These are phyloP conservation scores for Allium sativum DNA, from an alignment of 106 monocot species.

Conservation along the genomic window DNA sequence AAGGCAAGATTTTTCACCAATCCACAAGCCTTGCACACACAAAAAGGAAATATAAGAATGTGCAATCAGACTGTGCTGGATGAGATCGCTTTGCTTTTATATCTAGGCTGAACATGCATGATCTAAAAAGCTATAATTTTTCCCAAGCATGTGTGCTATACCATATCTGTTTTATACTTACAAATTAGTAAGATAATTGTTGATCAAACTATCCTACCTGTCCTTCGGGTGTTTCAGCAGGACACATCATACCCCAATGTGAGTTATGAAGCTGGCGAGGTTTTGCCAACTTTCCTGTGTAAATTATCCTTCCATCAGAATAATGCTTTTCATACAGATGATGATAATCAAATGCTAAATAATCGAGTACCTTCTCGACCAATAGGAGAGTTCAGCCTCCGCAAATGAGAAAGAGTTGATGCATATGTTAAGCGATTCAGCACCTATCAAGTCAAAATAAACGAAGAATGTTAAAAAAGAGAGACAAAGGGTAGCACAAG, in stretches of 20 bases:
- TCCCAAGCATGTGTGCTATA: too few relatives aligned
- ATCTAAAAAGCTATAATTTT: too few relatives aligned
- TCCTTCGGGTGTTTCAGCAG: slow-evolving; percentile 98
- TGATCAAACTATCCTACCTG: slow-evolving; percentile 28
- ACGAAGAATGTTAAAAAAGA: neutral
- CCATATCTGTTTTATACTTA: too few relatives aligned
- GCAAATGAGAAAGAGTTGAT: slow-evolving; percentile 87
- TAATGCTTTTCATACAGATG: neutral
- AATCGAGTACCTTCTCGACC: slow-evolving; percentile 76
- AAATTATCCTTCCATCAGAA: slow-evolving; percentile 6
- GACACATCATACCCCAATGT: slow-evolving; percentile 99
- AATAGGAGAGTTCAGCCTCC: slow-evolving; percentile 95
- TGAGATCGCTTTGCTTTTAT: too few relatives aligned
- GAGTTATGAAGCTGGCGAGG: slow-evolving; percentile 95
- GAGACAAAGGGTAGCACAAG: neutral
- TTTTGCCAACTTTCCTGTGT: slow-evolving; percentile 84
- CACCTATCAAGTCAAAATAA: slow-evolving; percentile 34
- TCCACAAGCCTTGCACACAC: slow-evolving; percentile 67
- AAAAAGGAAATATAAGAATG: slow-evolving; percentile 6
- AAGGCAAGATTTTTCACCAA: slow-evolving; percentile 95
- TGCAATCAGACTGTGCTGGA: too few relatives aligned
- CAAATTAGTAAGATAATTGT: too few relatives aligned
- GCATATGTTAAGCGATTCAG: slow-evolving; percentile 94
- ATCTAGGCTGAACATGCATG: too few relatives aligned
- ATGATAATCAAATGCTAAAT: neutral